Evolutionary conservation across 495 filamentous ascomycete genomes (phyloP).

Genomic region (Penicillium manginii): DNA sequence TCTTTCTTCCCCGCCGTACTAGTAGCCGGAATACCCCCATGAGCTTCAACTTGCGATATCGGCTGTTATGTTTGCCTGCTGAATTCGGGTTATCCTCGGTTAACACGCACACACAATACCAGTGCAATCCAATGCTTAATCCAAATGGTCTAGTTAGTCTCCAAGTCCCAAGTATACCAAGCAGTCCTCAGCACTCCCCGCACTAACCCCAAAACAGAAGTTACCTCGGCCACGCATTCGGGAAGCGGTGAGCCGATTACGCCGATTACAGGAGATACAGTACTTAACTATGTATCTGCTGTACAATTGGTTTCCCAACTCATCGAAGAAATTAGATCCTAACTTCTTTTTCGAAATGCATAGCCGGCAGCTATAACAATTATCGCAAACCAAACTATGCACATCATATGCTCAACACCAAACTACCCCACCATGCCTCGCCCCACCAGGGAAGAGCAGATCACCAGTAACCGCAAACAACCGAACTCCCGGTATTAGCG

Average conservation of each 20-base stretch:
- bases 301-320: background rate
- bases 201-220: slow-evolving; percentile 24
- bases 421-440: background rate
- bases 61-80: background rate
- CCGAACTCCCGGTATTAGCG: background rate
- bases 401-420: background rate
- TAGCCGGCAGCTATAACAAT: background rate
- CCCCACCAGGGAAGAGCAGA: slow-evolving; percentile 4
- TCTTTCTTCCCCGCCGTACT: background rate
- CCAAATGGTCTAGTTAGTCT: background rate
- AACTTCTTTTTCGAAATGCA: background rate
- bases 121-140: background rate
- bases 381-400: background rate
- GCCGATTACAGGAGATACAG: slow-evolving; percentile 2
- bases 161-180: slow-evolving; percentile 1
- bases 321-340: too few relatives aligned
- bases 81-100: background rate
- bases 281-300: background rate
- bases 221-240: slow-evolving; percentile 18
- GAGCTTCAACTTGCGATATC: background rate
- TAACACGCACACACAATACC: background rate
- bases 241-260: slow-evolving; percentile 21
- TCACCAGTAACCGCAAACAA: slow-evolving; percentile 4
- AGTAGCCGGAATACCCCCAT: background rate
- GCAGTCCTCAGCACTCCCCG: slow-evolving; percentile 7